phyloP scores from a whole-genome alignment of 371 early-diverging fungal species.

The Mortierella sp. region DNA sequence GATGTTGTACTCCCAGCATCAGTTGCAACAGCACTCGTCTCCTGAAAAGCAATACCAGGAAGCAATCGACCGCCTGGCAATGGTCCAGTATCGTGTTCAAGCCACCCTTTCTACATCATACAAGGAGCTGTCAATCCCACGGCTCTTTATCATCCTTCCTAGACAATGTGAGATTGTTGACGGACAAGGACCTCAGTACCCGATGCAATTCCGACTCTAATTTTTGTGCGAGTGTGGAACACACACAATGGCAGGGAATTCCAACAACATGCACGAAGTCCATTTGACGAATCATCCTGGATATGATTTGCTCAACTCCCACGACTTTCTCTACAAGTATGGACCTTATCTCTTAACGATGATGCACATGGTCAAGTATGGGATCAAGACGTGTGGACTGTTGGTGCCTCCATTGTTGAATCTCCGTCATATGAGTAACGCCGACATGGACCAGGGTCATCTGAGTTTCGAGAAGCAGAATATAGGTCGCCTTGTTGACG shows the following conservation, averaged over 20 bases:
- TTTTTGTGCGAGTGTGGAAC: constrained; percentile 9
- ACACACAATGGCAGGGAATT: background rate
- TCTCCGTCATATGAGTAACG: constrained; percentile 5
- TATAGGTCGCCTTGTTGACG: background rate
- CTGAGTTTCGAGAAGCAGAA: background rate
- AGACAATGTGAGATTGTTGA: background rate
- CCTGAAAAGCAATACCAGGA: background rate
- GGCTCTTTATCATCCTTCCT: constrained; percentile 35
- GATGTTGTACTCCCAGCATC: no score
- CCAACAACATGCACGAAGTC: background rate
- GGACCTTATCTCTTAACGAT: constrained; percentile 4
- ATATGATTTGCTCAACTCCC: background rate
- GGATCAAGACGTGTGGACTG: background rate
- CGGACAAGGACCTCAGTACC: no score
- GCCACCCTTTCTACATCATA: constrained; percentile 15
- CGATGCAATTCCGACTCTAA: background rate
- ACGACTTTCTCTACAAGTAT: constrained; percentile 7
- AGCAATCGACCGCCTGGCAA: constrained; percentile 7
- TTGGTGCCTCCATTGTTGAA: constrained; percentile 1
- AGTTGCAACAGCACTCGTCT: no score
- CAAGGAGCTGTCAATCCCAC: constrained; percentile 19
- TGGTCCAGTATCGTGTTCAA: constrained; percentile 3
- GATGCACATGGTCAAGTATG: constrained; percentile 8
- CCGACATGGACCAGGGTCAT: background rate
- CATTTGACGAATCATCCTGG: constrained; percentile 13